phyloP scores from a whole-genome alignment of 2,329 filamentous ascomycete genomes.

The Periglandula ipomoeae region DNA sequence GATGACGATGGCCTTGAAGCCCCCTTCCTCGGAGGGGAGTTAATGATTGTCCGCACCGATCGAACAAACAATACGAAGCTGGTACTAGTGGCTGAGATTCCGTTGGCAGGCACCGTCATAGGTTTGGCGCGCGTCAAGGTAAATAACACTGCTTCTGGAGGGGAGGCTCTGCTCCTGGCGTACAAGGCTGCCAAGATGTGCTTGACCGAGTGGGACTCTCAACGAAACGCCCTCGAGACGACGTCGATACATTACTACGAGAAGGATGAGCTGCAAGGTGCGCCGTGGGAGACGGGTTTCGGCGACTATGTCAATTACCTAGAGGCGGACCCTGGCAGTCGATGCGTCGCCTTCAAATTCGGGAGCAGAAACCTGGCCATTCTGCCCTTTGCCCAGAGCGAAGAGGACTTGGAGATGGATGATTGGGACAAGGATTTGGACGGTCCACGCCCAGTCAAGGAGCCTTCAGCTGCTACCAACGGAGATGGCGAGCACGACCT shows the following conservation, averaged over 20 bases:
- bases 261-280: slow-evolving; percentile 76
- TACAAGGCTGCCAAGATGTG: slow-evolving; percentile 89
- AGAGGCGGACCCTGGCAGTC: slow-evolving; percentile 79
- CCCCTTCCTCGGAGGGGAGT: slow-evolving; percentile 57
- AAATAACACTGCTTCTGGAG: slow-evolving; percentile 64
- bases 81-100: slow-evolving; percentile 75
- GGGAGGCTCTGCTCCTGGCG: slow-evolving; percentile 73
- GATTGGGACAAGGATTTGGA: slow-evolving; percentile 82
- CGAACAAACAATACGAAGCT: slow-evolving; percentile 64
- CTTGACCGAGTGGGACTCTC: slow-evolving; percentile 87
- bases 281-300: slow-evolving; percentile 71
- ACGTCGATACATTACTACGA: slow-evolving; percentile 98
- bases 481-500: slow-evolving; percentile 19
- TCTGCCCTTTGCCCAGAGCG: slow-evolving; percentile 77
- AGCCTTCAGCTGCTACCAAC: slow-evolving; percentile 24
- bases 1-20: slow-evolving; percentile 57
- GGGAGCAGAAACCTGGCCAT: slow-evolving; percentile 84
- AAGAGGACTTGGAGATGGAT: slow-evolving; percentile 84
- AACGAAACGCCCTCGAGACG: slow-evolving; percentile 69
- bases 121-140: slow-evolving; percentile 72
- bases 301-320: slow-evolving; percentile 72
- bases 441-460: slow-evolving; percentile 50
- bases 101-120: slow-evolving; percentile 74
- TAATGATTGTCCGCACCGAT: slow-evolving; percentile 51
- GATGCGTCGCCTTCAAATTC: slow-evolving; percentile 92